Conservation (phyloP, 805 yeast species). For the Yamadazyma endophytica region DNA sequence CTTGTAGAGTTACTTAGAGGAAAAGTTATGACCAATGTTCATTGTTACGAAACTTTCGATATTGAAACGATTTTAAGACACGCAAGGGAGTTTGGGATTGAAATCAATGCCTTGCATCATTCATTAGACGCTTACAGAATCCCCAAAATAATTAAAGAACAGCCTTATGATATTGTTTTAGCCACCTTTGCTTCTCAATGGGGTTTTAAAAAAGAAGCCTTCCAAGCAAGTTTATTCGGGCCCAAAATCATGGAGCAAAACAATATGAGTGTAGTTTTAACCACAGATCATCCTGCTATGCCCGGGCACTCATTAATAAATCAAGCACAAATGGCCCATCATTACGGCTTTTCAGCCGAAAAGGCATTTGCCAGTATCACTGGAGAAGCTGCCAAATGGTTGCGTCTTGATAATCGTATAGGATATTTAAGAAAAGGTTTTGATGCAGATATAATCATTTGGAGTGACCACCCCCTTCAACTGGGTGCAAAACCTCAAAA, state of each 20-base stretch:
- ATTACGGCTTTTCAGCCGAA: conserved; percentile 4
- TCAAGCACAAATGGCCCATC: conserved; percentile 6
- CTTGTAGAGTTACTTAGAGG: conserved; percentile 5
- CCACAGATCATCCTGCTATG: conserved; percentile 7
- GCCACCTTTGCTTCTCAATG: conserved; percentile 6
- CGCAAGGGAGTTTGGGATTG: conserved; percentile 6
- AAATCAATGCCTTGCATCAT: conserved; percentile 6
- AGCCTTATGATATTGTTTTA: conserved; percentile 4
- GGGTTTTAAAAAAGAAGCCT: conserved; percentile 8
- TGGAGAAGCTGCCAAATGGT: conserved; percentile 5
- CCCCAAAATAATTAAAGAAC: conserved; percentile 5
- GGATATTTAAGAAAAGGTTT: conserved; percentile 5
- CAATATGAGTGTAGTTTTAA: conserved; percentile 3
- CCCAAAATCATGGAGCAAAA: conserved; percentile 4
- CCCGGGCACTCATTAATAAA: conserved; percentile 4
- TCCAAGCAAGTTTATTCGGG: conserved; percentile 3
- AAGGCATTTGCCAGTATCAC: conserved; percentile 6
- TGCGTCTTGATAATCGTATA: conserved; percentile 3
- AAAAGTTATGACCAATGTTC: conserved; percentile 5
- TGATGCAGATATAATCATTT: conserved; percentile 6
- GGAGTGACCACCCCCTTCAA: conserved; percentile 6
- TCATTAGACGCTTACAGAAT: conserved; percentile 6
- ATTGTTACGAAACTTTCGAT: conserved; percentile 7
- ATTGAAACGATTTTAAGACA: conserved; percentile 6
- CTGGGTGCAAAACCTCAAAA: conserved; percentile 6